These are phyloP conservation scores for Candida manassasensis DNA, from an alignment of 805 yeast genomes.

Conservation along the genomic window DNA sequence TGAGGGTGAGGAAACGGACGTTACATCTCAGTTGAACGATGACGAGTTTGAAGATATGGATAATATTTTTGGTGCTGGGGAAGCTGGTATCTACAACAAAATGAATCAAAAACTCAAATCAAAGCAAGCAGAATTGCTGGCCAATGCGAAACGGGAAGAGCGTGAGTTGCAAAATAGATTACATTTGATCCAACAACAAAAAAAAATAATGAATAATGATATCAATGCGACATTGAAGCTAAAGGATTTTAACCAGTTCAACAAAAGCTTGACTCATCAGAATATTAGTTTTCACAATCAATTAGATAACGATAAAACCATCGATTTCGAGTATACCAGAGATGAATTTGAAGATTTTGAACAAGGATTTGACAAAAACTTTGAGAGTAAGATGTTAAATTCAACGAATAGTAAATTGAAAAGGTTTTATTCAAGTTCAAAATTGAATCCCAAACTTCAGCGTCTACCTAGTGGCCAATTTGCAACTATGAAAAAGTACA, in stretches of 20 bases:
- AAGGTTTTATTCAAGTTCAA: conserved; percentile 21
- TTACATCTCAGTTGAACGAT: conserved; percentile 34
- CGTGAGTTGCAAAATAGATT: conserved; percentile 18
- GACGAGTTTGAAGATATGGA: conserved; percentile 36
- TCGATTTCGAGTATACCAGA: conserved; percentile 32
- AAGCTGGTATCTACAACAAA: conserved; percentile 29
- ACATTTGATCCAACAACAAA: conserved; percentile 14
- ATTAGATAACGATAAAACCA: conserved; percentile 29
- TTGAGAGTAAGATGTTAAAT: conserved; percentile 4
- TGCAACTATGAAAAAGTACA: conserved; percentile 21
- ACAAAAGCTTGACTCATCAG: conserved; percentile 8
- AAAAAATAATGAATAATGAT: conserved; percentile 8
- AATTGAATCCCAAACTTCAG: conserved; percentile 5
- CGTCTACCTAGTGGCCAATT: neutral
- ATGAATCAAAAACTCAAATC: conserved; percentile 21
- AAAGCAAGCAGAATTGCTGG: conserved; percentile 21
- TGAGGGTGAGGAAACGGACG: conserved; percentile 35
- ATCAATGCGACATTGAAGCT: conserved; percentile 22
- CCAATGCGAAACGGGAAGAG: conserved; percentile 33
- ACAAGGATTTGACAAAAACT: conserved; percentile 25
- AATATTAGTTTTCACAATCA: conserved; percentile 15
- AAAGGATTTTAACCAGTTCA: conserved; percentile 18
- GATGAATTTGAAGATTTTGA: conserved; percentile 36
- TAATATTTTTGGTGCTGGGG: conserved; percentile 34
- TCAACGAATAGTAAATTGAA: conserved; percentile 29